Evolutionary conservation across 2,329 filamentous ascomycete species (phyloP).

Genomic region (Neodidymelliopsis sp.): DNA sequence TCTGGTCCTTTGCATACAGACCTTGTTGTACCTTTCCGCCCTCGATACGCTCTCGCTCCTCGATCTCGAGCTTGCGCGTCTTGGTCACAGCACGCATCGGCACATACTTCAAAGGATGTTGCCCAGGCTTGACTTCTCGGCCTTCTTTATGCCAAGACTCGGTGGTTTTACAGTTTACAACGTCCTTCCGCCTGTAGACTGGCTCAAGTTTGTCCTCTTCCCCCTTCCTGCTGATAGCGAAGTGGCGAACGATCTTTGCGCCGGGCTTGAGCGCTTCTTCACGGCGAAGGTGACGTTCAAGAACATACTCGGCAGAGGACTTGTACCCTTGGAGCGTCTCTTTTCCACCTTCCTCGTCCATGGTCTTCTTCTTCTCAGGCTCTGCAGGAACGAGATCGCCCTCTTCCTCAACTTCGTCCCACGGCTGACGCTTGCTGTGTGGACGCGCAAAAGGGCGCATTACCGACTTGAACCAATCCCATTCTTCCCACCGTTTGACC

Average conservation of each 20-base stretch:
- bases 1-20: constrained; percentile 83
- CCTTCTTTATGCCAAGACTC: constrained; percentile 99
- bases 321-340: constrained; percentile 87
- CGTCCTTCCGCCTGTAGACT: constrained; percentile 80
- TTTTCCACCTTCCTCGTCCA: constrained; percentile 74
- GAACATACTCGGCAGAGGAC: constrained; percentile 80
- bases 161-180: constrained; percentile 84
- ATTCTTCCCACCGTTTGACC: constrained; percentile 75
- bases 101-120: constrained; percentile 81
- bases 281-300: constrained; percentile 85
- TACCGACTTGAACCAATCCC: constrained; percentile 87
- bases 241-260: constrained; percentile 75
- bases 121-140: constrained; percentile 73
- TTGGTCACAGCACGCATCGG: constrained; percentile 91
- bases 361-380: constrained; percentile 67
- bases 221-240: constrained; percentile 74
- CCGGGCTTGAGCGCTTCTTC: constrained; percentile 83
- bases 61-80: constrained; percentile 85
- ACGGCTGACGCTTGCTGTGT: constrained; percentile 64
- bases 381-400: constrained; percentile 78
- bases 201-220: constrained; percentile 77
- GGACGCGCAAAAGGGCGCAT: constrained; percentile 75
- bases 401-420: constrained; percentile 80
- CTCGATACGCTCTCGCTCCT: constrained; percentile 78
- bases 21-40: constrained; percentile 88